Percentiles rank a stretch among this genome's conserved stretches.
phyloP scores from a whole-genome alignment of 176 grass and related monocot species.

The Aegilops bicornis region DNA sequence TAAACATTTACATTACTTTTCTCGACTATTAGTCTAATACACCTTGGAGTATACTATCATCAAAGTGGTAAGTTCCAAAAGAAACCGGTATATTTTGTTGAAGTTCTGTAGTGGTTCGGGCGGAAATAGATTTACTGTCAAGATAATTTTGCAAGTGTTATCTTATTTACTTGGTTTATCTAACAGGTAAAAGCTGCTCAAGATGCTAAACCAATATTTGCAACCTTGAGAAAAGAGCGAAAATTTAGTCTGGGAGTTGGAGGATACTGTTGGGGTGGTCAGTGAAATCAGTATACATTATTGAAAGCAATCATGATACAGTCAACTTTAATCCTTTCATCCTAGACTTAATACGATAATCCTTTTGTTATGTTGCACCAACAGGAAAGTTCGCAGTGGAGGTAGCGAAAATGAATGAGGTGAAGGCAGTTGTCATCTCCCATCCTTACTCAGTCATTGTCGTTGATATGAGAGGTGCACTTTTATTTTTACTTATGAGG shows the following conservation, averaged over 20 bases:
- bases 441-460: slow-evolving; percentile 22
- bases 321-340: no score
- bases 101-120: no score
- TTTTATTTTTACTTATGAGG: not conserved
- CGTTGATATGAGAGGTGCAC: slow-evolving; percentile 35
- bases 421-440: slow-evolving; percentile 25
- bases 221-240: not conserved
- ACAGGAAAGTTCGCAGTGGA: slow-evolving; percentile 22
- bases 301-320: no score
- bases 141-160: no score
- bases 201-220: slow-evolving; percentile 35
- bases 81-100: no score
- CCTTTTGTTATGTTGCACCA: not conserved
- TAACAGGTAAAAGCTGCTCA: slow-evolving; percentile 18
- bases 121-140: no score
- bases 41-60: no score
- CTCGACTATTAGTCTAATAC: no score
- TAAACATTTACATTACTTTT: no score
- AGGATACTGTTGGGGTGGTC: slow-evolving; percentile 43
- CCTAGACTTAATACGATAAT: no score
- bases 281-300: not conserved
- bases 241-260: slow-evolving; percentile 23
- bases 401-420: slow-evolving; percentile 19
- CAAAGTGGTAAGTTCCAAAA: no score
- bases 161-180: not conserved